Evolutionary conservation across 345 rosid genomes (phyloP).

Genomic region (Geranium rotundifolium): DNA sequence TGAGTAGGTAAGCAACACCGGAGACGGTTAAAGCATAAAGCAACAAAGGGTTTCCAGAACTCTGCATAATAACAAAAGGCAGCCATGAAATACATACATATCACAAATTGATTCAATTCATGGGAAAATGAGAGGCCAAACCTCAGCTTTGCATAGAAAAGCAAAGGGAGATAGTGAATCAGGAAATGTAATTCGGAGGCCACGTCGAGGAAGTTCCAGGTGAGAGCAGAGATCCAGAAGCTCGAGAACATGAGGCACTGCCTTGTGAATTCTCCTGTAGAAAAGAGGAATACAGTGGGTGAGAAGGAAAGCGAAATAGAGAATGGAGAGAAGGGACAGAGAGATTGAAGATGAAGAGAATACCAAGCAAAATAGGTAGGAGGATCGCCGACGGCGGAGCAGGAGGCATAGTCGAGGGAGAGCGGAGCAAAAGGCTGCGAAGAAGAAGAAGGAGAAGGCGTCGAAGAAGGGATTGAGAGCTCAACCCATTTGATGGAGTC

Average conservation of each 20-base stretch:
- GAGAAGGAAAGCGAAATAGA: too few relatives aligned
- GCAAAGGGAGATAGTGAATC: constrained; percentile 59
- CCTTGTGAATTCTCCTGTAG: constrained; percentile 49
- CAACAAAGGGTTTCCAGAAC: constrained; percentile 21
- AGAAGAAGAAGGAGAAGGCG: constrained; percentile 2
- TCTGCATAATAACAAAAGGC: constrained; percentile 18
- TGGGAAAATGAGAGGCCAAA: constrained; percentile 3
- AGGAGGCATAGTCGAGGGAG: constrained; percentile 45
- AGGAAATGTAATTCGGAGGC: constrained; percentile 56
- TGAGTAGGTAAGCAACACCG: constrained; percentile 54
- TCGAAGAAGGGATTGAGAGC: constrained; percentile 35
- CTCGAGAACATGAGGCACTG: constrained; percentile 39
- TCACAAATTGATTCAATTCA: background rate
- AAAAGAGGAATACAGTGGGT: background rate
- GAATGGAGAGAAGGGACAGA: background rate
- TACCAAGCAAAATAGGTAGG: constrained; percentile 43
- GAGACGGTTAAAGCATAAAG: constrained; percentile 54
- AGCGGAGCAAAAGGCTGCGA: constrained; percentile 22
- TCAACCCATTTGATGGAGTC: constrained; percentile 59
- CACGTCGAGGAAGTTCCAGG: constrained; percentile 34
- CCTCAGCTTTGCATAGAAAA: constrained; percentile 40
- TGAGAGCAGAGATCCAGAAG: constrained; percentile 45
- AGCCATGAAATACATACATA: background rate
- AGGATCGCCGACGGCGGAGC: constrained; percentile 30
- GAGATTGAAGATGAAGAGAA: background rate